Evolutionary conservation across 177 flowering plant genomes (phyloP).

Genomic region (Telopea speciosissima): DNA sequence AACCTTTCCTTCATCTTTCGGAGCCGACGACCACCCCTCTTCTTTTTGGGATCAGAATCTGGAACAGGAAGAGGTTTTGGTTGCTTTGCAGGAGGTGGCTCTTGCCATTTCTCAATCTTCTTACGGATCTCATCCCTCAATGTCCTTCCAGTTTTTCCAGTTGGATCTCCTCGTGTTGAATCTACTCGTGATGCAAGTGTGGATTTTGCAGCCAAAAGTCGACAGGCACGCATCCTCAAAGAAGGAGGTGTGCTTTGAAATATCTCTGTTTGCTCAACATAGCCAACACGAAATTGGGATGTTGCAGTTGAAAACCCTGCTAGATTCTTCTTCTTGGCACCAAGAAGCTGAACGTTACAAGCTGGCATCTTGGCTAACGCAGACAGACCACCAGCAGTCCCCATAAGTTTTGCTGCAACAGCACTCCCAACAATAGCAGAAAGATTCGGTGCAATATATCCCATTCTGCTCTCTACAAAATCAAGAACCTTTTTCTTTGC

Average conservation of each 20-base stretch:
- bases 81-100: constrained; percentile 96
- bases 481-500: constrained; percentile 89
- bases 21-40: constrained; percentile 91
- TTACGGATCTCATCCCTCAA: constrained; percentile 72
- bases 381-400: constrained; percentile 90
- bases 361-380: constrained; percentile 96
- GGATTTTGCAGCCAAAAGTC: constrained; percentile 81
- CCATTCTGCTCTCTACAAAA: constrained; percentile 95
- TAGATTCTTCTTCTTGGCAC: constrained; percentile 79
- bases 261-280: constrained; percentile 83
- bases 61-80: constrained; percentile 98
- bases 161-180: constrained; percentile 78
- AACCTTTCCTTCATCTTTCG: constrained; percentile 97
- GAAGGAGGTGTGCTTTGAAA: constrained; percentile 89
- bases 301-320: constrained; percentile 97
- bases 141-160: constrained; percentile 70
- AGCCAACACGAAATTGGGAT: constrained; percentile 86
- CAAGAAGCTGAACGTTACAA: constrained; percentile 96
- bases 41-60: constrained; percentile 96
- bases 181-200: constrained; percentile 96
- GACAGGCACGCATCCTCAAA: constrained; percentile 81
- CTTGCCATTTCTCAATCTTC: constrained; percentile 98
- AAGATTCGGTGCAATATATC: constrained; percentile 91
- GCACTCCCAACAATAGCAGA: constrained; percentile 96
- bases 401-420: constrained; percentile 97